phyloP scores from a whole-genome alignment of 208 protist species.

The Trypanosoma brucei region DNA sequence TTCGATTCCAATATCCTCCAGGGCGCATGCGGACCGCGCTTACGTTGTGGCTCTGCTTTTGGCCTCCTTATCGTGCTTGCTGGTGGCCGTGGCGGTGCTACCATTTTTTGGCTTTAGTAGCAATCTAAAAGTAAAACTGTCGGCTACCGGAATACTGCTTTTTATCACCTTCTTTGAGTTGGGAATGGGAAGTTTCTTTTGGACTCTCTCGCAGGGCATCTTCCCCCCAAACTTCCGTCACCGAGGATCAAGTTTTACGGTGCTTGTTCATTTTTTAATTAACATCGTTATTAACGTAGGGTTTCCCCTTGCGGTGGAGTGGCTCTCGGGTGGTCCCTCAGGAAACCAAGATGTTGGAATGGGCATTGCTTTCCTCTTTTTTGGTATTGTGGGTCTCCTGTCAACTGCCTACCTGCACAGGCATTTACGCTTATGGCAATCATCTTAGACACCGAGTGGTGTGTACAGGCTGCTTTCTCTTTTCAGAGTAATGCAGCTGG shows the following conservation, averaged over 20 bases:
- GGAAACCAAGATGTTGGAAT: constrained; percentile 42
- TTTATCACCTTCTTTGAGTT: constrained; percentile 38
- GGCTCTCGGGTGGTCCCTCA: constrained; percentile 37
- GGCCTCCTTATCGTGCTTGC: constrained; percentile 21
- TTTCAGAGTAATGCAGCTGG: not conserved
- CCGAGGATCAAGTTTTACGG: constrained; percentile 23
- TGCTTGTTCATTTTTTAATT: constrained; percentile 29
- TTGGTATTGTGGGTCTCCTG: constrained; percentile 4
- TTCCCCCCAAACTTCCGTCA: constrained; percentile 33
- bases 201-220: constrained; percentile 29
- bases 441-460: too few species aligned
- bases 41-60: constrained; percentile 23
- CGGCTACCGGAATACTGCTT: constrained; percentile 31
- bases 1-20: constrained; percentile 30
- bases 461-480: not conserved
- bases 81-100: constrained; percentile 23
- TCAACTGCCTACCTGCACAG: constrained; percentile 9
- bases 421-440: constrained; percentile 12
- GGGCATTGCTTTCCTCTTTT: constrained; percentile 29
- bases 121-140: constrained; percentile 21
- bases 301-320: constrained; percentile 34
- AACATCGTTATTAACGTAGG: constrained; percentile 36
- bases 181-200: constrained; percentile 42
- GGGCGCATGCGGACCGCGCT: constrained; percentile 16
- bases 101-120: constrained; percentile 25